Percentiles rank a stretch among this genome's conserved stretches.
Evolutionary conservation across 1,284 basidiomycete species (phyloP).

Genomic region (Mrakiaceae sp.): DNA sequence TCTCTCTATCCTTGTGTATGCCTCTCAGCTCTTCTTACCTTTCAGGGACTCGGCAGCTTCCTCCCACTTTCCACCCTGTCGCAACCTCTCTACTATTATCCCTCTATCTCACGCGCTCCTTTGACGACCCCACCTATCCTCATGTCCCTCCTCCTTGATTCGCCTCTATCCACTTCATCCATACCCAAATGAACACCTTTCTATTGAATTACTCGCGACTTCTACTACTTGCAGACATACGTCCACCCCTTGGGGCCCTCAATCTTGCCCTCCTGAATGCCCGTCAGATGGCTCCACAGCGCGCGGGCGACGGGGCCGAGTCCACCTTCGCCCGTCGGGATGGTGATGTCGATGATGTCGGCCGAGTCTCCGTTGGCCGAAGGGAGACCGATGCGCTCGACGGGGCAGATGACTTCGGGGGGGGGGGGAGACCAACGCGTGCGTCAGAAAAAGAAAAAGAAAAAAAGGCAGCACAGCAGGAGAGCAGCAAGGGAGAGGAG

Average conservation of each 20-base stretch:
- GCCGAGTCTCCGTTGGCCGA: slow-evolving; percentile 22
- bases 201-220: too few species aligned
- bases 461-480: not conserved
- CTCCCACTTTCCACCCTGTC: too few species aligned
- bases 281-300: slow-evolving; percentile 46
- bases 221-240: not conserved
- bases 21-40: too few species aligned
- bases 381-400: slow-evolving; percentile 41
- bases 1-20: too few species aligned
- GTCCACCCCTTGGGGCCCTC: slow-evolving; percentile 22
- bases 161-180: too few species aligned
- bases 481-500: not conserved
- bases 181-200: too few species aligned
- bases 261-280: slow-evolving; percentile 55
- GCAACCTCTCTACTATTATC: too few species aligned
- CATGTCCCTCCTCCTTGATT: too few species aligned
- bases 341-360: slow-evolving; percentile 42
- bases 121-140: too few species aligned
- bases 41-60: too few species aligned
- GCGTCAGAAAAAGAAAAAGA: not conserved
- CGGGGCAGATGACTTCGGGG: slow-evolving; percentile 43
- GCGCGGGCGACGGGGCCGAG: slow-evolving; percentile 48
- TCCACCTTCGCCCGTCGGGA: slow-evolving; percentile 38
- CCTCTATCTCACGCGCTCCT: too few species aligned
- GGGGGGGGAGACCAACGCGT: not conserved